A percentile compares a stretch with the other conserved stretches of the same genome.
phyloP scores from a whole-genome alignment of 2,329 filamentous ascomycete genomes.

The Colletotrichum shisoi region DNA sequence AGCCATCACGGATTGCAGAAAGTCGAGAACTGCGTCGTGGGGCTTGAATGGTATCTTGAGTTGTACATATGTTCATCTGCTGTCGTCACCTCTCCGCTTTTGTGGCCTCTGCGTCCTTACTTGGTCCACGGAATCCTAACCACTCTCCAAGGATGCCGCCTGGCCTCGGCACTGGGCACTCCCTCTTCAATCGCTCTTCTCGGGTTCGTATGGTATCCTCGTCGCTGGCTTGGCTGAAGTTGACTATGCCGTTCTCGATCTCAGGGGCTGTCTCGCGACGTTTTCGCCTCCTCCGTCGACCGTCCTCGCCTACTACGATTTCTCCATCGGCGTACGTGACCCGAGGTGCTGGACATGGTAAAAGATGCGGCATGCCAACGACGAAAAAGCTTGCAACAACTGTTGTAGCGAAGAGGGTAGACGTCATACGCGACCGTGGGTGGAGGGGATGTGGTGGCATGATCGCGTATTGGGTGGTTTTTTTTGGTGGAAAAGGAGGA shows the following conservation, averaged over 20 bases:
- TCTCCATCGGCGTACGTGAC: conserved; percentile 76
- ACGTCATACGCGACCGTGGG: conserved; percentile 90
- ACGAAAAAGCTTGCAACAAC: conserved; percentile 89
- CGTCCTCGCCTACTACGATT: conserved; percentile 56
- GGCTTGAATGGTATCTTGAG: conserved; percentile 34
- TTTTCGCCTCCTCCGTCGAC: conserved; percentile 56
- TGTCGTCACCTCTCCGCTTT: conserved; percentile 25
- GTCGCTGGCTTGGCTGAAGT: conserved; percentile 54
- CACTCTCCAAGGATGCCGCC: conserved; percentile 78
- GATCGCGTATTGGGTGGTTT: conserved; percentile 41
- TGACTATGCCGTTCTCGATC: conserved; percentile 57
- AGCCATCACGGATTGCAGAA: not conserved
- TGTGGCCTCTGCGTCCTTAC: conserved; percentile 25
- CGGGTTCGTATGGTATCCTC: conserved; percentile 47
- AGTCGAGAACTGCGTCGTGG: not conserved
- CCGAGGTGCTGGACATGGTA: conserved; percentile 88
- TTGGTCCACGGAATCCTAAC: conserved; percentile 67
- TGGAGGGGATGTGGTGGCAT: conserved; percentile 87
- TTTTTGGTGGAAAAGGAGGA: conserved; percentile 27
- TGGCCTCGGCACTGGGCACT: conserved; percentile 94
- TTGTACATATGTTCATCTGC: conserved; percentile 32
- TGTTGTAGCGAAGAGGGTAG: conserved; percentile 93
- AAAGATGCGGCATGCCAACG: conserved; percentile 85
- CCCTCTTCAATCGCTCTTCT: conserved; percentile 63
- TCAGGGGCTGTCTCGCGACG: conserved; percentile 49